phyloP scores from a whole-genome alignment of 1,139 yeast species.

The Pneumocystis wakefieldiae region DNA sequence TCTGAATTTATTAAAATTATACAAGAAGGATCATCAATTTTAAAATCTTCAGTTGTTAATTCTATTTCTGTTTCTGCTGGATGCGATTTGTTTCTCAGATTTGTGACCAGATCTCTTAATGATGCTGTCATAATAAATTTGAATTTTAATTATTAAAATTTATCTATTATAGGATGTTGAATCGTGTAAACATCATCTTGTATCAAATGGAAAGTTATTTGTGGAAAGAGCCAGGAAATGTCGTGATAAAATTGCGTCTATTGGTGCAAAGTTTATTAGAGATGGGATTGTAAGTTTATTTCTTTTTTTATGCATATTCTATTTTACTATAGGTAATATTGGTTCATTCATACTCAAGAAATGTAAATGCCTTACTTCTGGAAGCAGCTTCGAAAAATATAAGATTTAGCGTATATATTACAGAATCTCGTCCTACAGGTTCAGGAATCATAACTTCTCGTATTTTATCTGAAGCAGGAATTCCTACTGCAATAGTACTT shows the following conservation, averaged over 20 bases:
- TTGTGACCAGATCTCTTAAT: conserved; percentile 78
- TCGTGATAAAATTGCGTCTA: conserved; percentile 71
- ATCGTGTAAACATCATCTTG: conserved; percentile 73
- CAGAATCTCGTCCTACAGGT: conserved; percentile 80
- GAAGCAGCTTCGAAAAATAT: conserved; percentile 61
- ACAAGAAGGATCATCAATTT: conserved; percentile 54
- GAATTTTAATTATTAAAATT: not conserved
- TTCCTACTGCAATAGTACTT: conserved; percentile 82
- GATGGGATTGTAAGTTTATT: conserved; percentile 56
- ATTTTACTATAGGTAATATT: conserved; percentile 32
- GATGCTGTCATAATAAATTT: conserved; percentile 31
- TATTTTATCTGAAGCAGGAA: conserved; percentile 52
- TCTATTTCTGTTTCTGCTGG: conserved; percentile 93
- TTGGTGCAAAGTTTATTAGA: conserved; percentile 75
- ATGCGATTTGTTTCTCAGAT: conserved; percentile 89
- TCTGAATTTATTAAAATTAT: conserved; percentile 78
- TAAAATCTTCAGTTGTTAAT: conserved; percentile 70
- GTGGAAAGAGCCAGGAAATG: conserved; percentile 85
- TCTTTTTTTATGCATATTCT: not conserved
- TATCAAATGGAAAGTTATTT: conserved; percentile 84
- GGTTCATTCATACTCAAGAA: conserved; percentile 87
- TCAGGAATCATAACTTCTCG: conserved; percentile 69
- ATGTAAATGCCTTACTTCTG: conserved; percentile 59
- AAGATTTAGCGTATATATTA: conserved; percentile 78
- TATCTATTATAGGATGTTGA: conserved; percentile 55